These are phyloP conservation scores for Puccinia hordei DNA, from an alignment of 1,284 basidiomycete species.

Conservation along the genomic window DNA sequence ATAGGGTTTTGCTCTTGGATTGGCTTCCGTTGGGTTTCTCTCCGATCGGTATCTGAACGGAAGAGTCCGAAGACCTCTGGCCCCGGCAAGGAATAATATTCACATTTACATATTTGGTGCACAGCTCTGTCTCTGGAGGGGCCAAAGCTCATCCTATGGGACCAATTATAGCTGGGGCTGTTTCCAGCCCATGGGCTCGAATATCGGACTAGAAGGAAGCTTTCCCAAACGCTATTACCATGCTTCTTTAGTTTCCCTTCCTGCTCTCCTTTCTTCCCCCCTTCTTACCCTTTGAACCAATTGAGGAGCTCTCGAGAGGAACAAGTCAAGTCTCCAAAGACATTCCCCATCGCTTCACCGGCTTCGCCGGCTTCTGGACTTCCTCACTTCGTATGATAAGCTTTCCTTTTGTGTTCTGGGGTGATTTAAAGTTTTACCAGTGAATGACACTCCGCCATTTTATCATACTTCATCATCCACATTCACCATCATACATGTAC, in stretches of 20 bases:
- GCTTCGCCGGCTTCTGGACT: background rate
- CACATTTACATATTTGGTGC: background rate
- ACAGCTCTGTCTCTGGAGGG: slow-evolving; percentile 14
- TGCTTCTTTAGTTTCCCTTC: slow-evolving; percentile 38
- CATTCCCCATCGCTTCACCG: background rate
- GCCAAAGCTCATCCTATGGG: slow-evolving; percentile 4
- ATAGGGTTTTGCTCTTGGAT: too few relatives aligned
- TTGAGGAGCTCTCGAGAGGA: background rate
- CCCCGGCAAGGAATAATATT: slow-evolving; percentile 2
- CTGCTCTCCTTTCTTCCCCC: background rate
- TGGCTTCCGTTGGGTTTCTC: background rate
- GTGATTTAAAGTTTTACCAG: slow-evolving; percentile 18
- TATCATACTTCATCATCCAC: background rate
- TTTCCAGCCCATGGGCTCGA: slow-evolving; percentile 37
- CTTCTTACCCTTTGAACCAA: slow-evolving; percentile 20
- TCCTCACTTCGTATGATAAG: background rate
- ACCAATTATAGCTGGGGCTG: slow-evolving; percentile 17
- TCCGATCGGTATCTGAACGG: slow-evolving; percentile 39
- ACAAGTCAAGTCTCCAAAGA: background rate
- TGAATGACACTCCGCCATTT: slow-evolving; percentile 26
- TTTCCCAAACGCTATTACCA: slow-evolving; percentile 17
- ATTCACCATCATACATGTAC: slow-evolving; percentile 29
- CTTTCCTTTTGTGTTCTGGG: background rate
- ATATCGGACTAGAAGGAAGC: slow-evolving; percentile 34
- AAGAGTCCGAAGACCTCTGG: slow-evolving; percentile 1